Conservation (phyloP, 768 basidiomycete genomes). For the Lactarius pseudohatsudake region DNA sequence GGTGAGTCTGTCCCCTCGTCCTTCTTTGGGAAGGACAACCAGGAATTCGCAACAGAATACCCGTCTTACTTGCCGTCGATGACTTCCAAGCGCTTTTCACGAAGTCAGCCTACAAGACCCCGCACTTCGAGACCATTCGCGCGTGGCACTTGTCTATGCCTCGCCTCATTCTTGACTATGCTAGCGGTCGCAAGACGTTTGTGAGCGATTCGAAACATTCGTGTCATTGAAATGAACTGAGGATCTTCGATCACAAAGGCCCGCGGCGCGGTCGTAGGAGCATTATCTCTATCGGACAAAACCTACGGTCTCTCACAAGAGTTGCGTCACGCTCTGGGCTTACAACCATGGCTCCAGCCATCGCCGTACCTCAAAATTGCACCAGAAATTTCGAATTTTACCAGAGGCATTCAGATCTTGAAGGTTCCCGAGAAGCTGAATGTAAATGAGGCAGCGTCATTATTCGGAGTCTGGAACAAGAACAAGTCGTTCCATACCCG, state of each 20-base stretch:
- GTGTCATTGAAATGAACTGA: not conserved
- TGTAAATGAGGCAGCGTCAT: slow-evolving; percentile 63
- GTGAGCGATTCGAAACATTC: slow-evolving; percentile 44
- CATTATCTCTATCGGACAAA: slow-evolving; percentile 62
- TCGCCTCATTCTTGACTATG: slow-evolving; percentile 72
- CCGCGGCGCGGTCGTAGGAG: slow-evolving; percentile 70
- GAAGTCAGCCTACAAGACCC: slow-evolving; percentile 68
- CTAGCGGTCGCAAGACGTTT: slow-evolving; percentile 65
- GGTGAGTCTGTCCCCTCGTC: slow-evolving; percentile 44
- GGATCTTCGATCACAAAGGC: slow-evolving; percentile 42
- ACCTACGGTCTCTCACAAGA: slow-evolving; percentile 59
- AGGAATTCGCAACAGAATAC: slow-evolving; percentile 47
- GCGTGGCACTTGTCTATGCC: slow-evolving; percentile 80
- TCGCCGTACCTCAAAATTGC: slow-evolving; percentile 60
- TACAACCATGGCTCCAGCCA: slow-evolving; percentile 43
- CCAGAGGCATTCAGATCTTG: slow-evolving; percentile 52
- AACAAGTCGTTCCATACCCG: slow-evolving; percentile 54
- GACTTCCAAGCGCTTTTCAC: slow-evolving; percentile 84
- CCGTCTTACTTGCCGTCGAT: slow-evolving; percentile 82
- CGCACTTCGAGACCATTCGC: slow-evolving; percentile 64
- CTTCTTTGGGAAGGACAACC: not conserved
- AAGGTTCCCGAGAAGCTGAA: slow-evolving; percentile 58
- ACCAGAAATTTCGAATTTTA: slow-evolving; percentile 49
- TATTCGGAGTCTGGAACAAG: slow-evolving; percentile 78
- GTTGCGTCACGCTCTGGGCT: slow-evolving; percentile 58